Conservation (phyloP, 2,329 filamentous ascomycete genomes). For the Colletotrichum eleusines region DNA sequence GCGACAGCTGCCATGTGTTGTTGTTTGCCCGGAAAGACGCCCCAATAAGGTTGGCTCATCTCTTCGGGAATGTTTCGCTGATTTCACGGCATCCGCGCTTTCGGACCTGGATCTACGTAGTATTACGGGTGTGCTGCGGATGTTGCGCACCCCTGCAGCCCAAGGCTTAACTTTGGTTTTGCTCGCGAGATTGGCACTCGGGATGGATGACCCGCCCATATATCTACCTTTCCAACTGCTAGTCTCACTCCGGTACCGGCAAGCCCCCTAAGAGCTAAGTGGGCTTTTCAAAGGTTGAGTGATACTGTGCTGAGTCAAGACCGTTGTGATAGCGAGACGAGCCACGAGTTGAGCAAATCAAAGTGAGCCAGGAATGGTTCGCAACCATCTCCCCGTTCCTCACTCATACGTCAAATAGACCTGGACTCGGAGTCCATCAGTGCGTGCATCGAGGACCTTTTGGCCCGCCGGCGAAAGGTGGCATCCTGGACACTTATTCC, state of each 20-base stretch:
- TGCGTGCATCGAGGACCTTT: too few species aligned
- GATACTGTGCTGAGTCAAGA: too few species aligned
- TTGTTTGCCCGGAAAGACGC: not conserved
- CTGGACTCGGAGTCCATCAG: too few species aligned
- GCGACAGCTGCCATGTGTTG: not conserved
- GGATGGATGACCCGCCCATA: too few species aligned
- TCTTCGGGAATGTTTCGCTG: conserved; percentile 18
- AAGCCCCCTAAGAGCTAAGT: not conserved
- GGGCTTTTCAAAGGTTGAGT: not conserved
- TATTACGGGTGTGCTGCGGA: too few species aligned
- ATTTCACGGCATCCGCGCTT: conserved; percentile 23
- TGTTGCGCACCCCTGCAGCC: not conserved
- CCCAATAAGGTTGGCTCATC: not conserved
- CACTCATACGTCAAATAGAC: too few species aligned
- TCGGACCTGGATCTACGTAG: conserved; percentile 6
- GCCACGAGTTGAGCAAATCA: not conserved
- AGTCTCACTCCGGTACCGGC: not conserved
- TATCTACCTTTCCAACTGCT: not conserved
- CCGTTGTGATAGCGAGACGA: not conserved
- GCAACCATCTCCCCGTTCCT: too few species aligned
- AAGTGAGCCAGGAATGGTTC: too few species aligned
- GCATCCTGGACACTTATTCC: not conserved
- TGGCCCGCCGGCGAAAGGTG: too few species aligned
- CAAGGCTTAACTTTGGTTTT: not conserved
- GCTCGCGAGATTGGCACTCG: too few species aligned